phyloP scores from a whole-genome alignment of 2,329 filamentous ascomycete genomes.

The Fusarium torulosum region DNA sequence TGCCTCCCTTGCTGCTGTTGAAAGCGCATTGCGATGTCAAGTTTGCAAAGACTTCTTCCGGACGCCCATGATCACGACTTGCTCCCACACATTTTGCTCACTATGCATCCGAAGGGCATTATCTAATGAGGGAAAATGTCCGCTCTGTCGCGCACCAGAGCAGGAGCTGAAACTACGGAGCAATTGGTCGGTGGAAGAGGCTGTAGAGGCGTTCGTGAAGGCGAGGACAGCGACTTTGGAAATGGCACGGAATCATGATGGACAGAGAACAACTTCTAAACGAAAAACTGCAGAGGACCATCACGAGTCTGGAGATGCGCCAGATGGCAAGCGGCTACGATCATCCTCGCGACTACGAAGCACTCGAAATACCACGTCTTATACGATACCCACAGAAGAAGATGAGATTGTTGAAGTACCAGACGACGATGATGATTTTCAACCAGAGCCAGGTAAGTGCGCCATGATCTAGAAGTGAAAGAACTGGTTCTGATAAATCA shows the following conservation, averaged over 20 bases:
- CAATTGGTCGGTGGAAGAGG: slow-evolving; percentile 87
- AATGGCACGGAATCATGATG: slow-evolving; percentile 65
- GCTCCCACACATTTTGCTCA: slow-evolving; percentile 96
- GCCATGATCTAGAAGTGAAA: neutral
- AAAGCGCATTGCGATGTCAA: slow-evolving; percentile 90
- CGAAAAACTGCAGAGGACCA: slow-evolving; percentile 60
- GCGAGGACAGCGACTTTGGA: slow-evolving; percentile 73
- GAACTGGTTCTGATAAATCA: slow-evolving; percentile 20
- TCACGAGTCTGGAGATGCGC: slow-evolving; percentile 46
- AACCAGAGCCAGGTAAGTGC: slow-evolving; percentile 47
- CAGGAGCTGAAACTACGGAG: slow-evolving; percentile 87
- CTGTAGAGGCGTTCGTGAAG: slow-evolving; percentile 81
- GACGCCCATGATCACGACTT: slow-evolving; percentile 94
- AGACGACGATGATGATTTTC: slow-evolving; percentile 50
- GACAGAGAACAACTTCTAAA: slow-evolving; percentile 58
- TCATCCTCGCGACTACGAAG: slow-evolving; percentile 65
- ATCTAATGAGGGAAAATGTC: slow-evolving; percentile 86
- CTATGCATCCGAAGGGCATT: slow-evolving; percentile 92
- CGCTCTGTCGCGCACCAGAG: slow-evolving; percentile 81
- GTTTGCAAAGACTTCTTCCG: slow-evolving; percentile 98
- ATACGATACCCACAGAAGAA: slow-evolving; percentile 31
- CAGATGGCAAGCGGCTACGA: slow-evolving; percentile 63
- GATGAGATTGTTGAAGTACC: slow-evolving; percentile 44
- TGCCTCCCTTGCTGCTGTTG: slow-evolving; percentile 75
- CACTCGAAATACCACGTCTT: slow-evolving; percentile 54